Base-by-base conservation (phyloP, 202 grass and related monocot genomes). In the Bolboschoenoplectus hybrid region DNA sequence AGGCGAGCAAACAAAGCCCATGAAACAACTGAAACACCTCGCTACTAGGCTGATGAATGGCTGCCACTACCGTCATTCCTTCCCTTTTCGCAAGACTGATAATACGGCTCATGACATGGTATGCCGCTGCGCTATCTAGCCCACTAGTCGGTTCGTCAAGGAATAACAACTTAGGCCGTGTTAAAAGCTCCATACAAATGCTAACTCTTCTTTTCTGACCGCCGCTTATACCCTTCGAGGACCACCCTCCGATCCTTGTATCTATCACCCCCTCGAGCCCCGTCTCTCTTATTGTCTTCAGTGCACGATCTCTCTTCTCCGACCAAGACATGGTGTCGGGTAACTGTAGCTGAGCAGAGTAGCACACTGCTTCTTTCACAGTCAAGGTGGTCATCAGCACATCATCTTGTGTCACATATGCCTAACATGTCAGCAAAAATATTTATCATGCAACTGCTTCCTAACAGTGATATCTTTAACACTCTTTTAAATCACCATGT, bases 131-230 rank as follows among this genome's bases (percentile, higher is more conserved):
- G 56, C 92, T 94, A 85, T 94, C 92, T 11, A 94, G 85, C 1
- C 92, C 92, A 46, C 90, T 92, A 13, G 92, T 94, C 5, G 92
- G 90, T 80, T 94, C 92, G 49, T 94, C 90, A 1, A 94, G 88
- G 81, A 94, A 94, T 16, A 94, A 86, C 44, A 94, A 82, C 47
- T 80, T 41, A 0, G 90, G 92, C 1, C 90, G 81, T 0, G 88
- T 90, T 32, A 94, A 44, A 63, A 94, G 88, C 85, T 94, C 92
- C n/a, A 89, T 69, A 81, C 92, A 94, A 87, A 94, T 94, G 82
- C 88, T 92, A 11, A 94, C 75, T 12, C 90, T 83, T 87, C 89
- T 89, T 62, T 71, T 86, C 44, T 92, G 88, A 13, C 92, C 92
- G 13, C 90, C 85, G 69, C 92, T 94, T 76, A 92, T 94, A 79